Evolutionary conservation across 1,139 yeast species (phyloP).

Genomic region (Hyphopichia fennica): DNA sequence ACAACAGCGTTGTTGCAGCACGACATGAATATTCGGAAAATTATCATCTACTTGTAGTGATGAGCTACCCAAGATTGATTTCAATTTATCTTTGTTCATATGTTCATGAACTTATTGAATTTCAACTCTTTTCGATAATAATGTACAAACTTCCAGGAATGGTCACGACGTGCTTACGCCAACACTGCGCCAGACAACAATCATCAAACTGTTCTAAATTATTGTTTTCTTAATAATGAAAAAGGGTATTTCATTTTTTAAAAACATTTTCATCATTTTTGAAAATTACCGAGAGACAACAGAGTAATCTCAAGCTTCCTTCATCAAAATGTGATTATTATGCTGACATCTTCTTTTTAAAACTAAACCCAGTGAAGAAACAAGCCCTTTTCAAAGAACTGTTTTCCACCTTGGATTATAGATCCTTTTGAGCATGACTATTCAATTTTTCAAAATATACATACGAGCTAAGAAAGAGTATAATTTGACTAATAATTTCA

Average conservation of each 20-base stretch:
- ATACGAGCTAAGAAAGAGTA: slow-evolving; percentile 99
- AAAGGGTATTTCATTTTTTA: neutral
- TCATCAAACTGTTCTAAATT: slow-evolving; percentile 3
- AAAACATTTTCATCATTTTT: neutral
- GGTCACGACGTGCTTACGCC: neutral
- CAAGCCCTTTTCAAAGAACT: no score
- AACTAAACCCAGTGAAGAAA: no score
- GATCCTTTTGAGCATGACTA: neutral
- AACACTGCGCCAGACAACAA: neutral
- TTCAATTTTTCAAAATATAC: slow-evolving; percentile 37
- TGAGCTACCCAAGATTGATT: neutral
- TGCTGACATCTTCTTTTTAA: neutral
- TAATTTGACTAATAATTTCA: slow-evolving; percentile 94
- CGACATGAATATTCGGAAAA: neutral
- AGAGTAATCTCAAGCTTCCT: neutral
- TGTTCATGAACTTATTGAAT: neutral
- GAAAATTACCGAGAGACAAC: neutral
- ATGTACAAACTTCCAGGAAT: neutral
- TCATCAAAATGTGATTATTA: neutral
- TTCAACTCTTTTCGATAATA: neutral
- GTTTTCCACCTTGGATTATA: neutral
- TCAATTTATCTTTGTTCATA: neutral
- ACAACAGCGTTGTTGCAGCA: neutral
- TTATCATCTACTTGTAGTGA: neutral
- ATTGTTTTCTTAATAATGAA: neutral